Evolutionary conservation across 352 stramenopile genomes (phyloP), one percentile per base, ranked within the genome.

Genomic region (Phytopythium helicoides): DNA sequence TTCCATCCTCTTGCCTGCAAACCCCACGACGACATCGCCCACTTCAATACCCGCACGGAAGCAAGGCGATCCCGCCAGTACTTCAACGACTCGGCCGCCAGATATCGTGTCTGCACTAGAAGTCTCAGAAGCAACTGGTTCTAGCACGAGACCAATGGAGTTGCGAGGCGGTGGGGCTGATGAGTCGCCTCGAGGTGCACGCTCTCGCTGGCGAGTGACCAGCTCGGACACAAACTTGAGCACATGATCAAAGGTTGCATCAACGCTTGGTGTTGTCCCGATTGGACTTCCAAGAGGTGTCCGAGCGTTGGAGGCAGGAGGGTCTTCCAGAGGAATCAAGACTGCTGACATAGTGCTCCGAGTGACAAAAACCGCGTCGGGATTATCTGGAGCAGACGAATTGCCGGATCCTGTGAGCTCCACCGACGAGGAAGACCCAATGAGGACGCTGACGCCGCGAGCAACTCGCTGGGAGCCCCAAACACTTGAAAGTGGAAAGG

Each of bases 301-400:
- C 2, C 26, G 9, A 1, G 45, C 22, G 23, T 18, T 23, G 44
- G 1, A 14, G 11, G 26, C 25, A 8, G 3, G 16, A 12, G 28
- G 6, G 1, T 53, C 47, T 12, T 16, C 15, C 6, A 85, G 57
- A 3, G 73, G 68, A 21, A 82, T 56, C 0, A 85, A 51, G 23
- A 85, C 68, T 0, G 71, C 76, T 23, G 60, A 67, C 71, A 85
- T 85, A 5, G 70, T 71, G 51, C 66, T 80, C 39, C 73, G 74
- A 8, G 70, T 77, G 15, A 80, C 52, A 3, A 64, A 56, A 2
- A 58, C 25, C 1, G 56, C 52, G 22, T 53, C 47, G 0, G 15
- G 31, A 16, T 6, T 8, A 8, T 5, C 22, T 5, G 21, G 21
- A 16, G 15, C 15, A 5, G 36, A 4, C 1, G 8, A 11, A n/a